phyloP scores from a whole-genome alignment of 306 rosid genomes.

The Leucaena leucocephala region DNA sequence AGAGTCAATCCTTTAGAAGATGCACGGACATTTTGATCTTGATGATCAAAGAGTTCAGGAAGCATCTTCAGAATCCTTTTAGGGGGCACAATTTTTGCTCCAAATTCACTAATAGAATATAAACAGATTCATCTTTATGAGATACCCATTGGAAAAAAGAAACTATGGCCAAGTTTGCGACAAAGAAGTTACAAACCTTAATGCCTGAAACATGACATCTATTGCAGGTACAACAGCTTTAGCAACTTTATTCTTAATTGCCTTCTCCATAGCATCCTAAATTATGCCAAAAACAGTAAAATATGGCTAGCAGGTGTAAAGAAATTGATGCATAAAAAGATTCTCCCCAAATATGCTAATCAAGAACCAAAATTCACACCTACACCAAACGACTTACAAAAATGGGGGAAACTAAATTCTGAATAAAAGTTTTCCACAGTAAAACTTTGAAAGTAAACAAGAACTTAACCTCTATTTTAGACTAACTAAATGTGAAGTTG shows the following conservation, averaged over 20 bases:
- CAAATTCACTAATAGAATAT: conserved; percentile 73
- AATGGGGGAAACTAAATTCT: not conserved
- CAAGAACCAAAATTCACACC: conserved; percentile 6
- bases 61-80: conserved; percentile 95
- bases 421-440: not conserved
- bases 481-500: conserved; percentile 16
- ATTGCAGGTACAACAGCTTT: conserved; percentile 99
- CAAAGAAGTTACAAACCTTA: conserved; percentile 64
- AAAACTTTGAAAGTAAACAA: conserved; percentile 3
- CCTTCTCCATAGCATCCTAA: conserved; percentile 99
- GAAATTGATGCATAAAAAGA: conserved; percentile 21
- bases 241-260: conserved; percentile 91
- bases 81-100: conserved; percentile 86
- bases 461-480: conserved; percentile 3
- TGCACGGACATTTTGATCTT: conserved; percentile 99
- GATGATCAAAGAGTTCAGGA: conserved; percentile 99
- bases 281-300: conserved; percentile 32
- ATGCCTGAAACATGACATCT: conserved; percentile 99
- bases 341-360: conserved; percentile 1
- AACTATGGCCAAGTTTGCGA: conserved; percentile 22
- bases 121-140: conserved; percentile 11
- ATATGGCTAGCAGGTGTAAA: conserved; percentile 15
- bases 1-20: conserved; percentile 96
- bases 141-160: conserved; percentile 23
- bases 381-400: conserved; percentile 13